Base-by-base conservation (phyloP, 192 early-diverging fungal species). In the Rhizophagus prolifer region DNA sequence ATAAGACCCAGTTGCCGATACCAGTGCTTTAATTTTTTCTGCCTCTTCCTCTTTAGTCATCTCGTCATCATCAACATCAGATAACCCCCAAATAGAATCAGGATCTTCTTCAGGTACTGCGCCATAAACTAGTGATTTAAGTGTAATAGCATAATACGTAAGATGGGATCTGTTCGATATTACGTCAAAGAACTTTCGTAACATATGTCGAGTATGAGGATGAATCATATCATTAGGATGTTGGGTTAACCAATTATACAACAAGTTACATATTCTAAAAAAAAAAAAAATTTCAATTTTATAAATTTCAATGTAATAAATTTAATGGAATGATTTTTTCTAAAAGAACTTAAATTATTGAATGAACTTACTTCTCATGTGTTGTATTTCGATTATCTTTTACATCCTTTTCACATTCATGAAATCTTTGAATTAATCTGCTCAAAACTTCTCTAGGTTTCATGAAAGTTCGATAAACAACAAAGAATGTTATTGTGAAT, bases 171-270 rank as follows among this genome's bases (percentile, higher is more conserved):
- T 78, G 62, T 1, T 73, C 58, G 13, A 75, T 64, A 58, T 80
- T 75, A 36, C 79, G 71, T 44, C 68, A 44, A 16, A 79, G 72
- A 64, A 84, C 72, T 14, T 63, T 69, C 19, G 76, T 70, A 84
- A 31, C 19, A 75, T 59, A 34, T 81, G 75, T 9, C 80, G 67
- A 2, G 82, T 84, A 25, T 84, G 82, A 2, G 76, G 80, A 63
- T 84, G 82, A 30, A 81, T 78, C 19, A 84, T 41, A 34, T 84
- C 82, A 25, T 84, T 76, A n/a, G 82, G 82, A 72, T 84, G 73
- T 58, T 81, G 67, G 54, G 64, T 84, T 28, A 84, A 76, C 82
- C 82, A 84, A 47, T 79, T 75, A 54, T 77, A 77, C 2, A 84
- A 58, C 14, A 80, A 78, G 25, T 68, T 75, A 31, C 82, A 84